Base-by-base conservation (phyloP, 106 monocot species). In the Apostasia shenzhenica region DNA sequence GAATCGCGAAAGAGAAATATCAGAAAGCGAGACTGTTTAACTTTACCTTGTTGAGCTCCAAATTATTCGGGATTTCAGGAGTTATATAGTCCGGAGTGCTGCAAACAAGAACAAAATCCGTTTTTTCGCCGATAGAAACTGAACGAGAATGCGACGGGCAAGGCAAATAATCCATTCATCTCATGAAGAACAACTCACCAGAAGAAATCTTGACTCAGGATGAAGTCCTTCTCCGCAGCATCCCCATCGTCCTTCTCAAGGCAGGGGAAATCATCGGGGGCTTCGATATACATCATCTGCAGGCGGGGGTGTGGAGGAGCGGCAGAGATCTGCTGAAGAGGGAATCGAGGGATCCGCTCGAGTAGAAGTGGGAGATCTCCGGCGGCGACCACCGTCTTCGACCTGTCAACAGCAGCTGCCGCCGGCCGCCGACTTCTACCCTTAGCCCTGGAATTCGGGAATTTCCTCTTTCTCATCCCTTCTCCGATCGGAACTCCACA, bases 51-150 rank as follows among this genome's bases (percentile, higher is more conserved):
- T 84, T 68, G 45, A 69, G 63, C n/a, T 86, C 81, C 14, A 83
- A 86, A 14, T 65, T 70, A 63, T 75, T 86, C 1, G 71, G n/a
- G 9, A 85, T 79, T 74, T 91, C 87, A 0, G 95, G 95, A 37
- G 95, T 95, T 58, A 95, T 92, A 26, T 95, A 95, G 77, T 95
- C 95, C 1, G 95, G 92, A 6, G 95, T 95, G 69, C 95, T 95
- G 67, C 69, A 69, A 48, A 74, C 3, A 71, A 40, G 52, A 70
- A 8, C 40, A 55, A 68, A 78, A 73, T 49, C 55, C 26, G 26
- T 26, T 45, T 10, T 26, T 47, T 57, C 14, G 10, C 10, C 2
- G 11, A 52, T 47, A 10, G 10, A 47, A 58, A 57, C 13, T 14
- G 6, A 44, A 13, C 1, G 59, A 9, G 14, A 70, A 57, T 44